Evolutionary conservation across 495 filamentous ascomycete genomes (phyloP), one percentile per base, ranked within the genome.

Genomic region (Xylaria telfairii): DNA sequence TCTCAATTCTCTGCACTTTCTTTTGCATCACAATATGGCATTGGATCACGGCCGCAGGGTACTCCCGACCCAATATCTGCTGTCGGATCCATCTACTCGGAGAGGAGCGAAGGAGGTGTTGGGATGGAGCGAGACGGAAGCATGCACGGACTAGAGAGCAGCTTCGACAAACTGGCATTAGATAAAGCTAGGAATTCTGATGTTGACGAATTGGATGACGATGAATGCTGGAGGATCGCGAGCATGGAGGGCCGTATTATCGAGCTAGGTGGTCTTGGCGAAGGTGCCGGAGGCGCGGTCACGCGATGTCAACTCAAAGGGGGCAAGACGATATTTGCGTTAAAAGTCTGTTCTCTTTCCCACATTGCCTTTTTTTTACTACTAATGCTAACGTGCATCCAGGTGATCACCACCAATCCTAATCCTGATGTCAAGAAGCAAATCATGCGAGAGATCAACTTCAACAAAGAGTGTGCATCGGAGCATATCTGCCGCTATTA

Each of bases 401-500:
- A 98, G 96, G 91, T 99, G 73, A 98, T 99, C 76, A 98, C 96
- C 4, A 97, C 96, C 53, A 96, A 98, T 77, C 96, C 96, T 2
- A 96, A 98, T 72, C 95, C 95, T 26, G 95, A 97, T 78, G 93
- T 98, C 62, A 97, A 97, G 84, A 97, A 96, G 78, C 96, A 99
- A 80, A 99, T 98, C 70, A 87, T 97, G 71, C 92, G 96, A 68
- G 96, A 99, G 79, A 86, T 98, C 41, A 91, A 91, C 73, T 98
- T 98, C 86, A 99, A 99, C 87, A 98, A 97, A 82, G 92, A 95
- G 73, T 98, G 96, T 78, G 92, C 92, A 5, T 96, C 93, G 4
- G 90, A 92, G 69, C 92, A 98, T 78, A 98, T 99, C 74, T 98
- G 96, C 81, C 90, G 91, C 70, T 99, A 99, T 81, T 98, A 97